Percentiles rank a stretch among this genome's conserved stretches.
phyloP scores from a whole-genome alignment of 208 protist genomes.

The Porcisia deanei region DNA sequence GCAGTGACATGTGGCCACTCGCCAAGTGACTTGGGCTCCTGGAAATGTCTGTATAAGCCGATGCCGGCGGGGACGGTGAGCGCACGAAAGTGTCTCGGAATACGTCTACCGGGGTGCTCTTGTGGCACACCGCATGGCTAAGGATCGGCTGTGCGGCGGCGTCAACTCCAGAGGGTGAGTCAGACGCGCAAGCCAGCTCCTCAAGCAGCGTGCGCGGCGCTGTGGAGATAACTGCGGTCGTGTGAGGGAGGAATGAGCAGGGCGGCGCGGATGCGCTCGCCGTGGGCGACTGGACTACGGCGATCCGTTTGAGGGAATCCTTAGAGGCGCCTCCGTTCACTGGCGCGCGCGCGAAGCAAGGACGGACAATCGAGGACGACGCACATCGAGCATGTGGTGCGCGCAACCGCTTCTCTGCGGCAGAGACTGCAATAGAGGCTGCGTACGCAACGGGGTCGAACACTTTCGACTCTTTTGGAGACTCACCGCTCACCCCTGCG shows the following conservation, averaged over 20 bases:
- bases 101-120: constrained; percentile 1
- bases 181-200: constrained; percentile 22
- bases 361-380: constrained; percentile 21
- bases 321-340: not conserved
- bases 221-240: not conserved
- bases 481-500: not conserved
- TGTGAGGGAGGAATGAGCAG: not conserved
- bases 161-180: constrained; percentile 13
- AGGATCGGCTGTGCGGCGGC: not conserved
- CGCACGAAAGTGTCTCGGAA: not conserved
- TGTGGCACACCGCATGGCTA: not conserved
- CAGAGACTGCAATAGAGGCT: constrained; percentile 27
- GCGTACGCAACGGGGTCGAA: constrained; percentile 41
- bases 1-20: not conserved
- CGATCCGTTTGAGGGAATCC: not conserved
- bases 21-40: not conserved
- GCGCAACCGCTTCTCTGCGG: constrained; percentile 25
- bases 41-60: not conserved
- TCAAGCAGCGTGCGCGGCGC: constrained; percentile 14
- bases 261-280: not conserved
- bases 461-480: not conserved
- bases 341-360: constrained; percentile 2
- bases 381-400: constrained; percentile 14
- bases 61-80: constrained; percentile 5
- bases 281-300: not conserved